Evolutionary conservation across 352 stramenopile genomes (phyloP).

Genomic region (Phytophthora capsici): DNA sequence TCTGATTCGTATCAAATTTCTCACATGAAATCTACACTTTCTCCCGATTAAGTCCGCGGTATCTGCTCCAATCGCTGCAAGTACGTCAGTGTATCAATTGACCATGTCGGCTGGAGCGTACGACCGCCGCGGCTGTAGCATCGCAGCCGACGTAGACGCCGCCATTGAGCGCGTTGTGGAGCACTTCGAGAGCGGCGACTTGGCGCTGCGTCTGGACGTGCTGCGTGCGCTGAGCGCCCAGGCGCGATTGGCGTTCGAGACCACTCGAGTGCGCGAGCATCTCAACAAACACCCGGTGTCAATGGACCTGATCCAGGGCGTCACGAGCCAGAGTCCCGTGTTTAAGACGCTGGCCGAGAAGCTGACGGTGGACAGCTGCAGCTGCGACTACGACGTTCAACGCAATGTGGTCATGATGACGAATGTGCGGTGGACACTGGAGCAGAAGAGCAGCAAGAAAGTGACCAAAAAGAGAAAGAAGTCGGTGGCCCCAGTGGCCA

Average conservation of each 20-base stretch:
- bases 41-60: constrained; percentile 8
- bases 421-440: constrained; percentile 62
- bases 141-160: constrained; percentile 61
- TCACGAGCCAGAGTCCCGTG: constrained; percentile 51
- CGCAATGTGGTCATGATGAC: constrained; percentile 69
- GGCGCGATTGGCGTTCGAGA: constrained; percentile 73
- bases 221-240: constrained; percentile 64
- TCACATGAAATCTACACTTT: constrained; percentile 4
- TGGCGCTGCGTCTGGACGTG: constrained; percentile 73
- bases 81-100: constrained; percentile 26
- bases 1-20: background rate
- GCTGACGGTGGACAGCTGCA: constrained; percentile 60
- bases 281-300: constrained; percentile 64
- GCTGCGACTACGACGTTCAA: constrained; percentile 67
- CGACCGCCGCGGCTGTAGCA: constrained; percentile 67
- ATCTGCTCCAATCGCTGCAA: constrained; percentile 25
- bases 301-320: constrained; percentile 62
- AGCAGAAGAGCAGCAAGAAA: constrained; percentile 38
- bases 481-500: background rate
- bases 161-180: constrained; percentile 76
- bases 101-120: constrained; percentile 42
- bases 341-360: constrained; percentile 53
- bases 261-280: constrained; percentile 63
- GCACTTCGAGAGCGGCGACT: constrained; percentile 74
- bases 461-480: constrained; percentile 54